Base-by-base conservation (phyloP, 805 yeast species). In the Ogataea wickerhamii region DNA sequence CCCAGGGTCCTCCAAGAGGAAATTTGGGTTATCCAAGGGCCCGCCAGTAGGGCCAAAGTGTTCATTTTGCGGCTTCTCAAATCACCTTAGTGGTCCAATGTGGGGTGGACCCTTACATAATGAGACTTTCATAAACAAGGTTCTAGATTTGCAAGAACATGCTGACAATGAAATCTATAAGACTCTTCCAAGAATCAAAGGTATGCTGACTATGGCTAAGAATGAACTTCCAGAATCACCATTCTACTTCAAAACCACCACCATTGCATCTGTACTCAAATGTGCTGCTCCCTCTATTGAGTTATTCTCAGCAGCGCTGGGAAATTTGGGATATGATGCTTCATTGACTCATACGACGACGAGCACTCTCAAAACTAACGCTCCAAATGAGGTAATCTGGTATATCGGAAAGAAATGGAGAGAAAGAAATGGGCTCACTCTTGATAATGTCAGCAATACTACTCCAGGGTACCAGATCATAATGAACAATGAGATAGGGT, bases 51-150 rank as follows among this genome's bases (percentile, higher is more conserved):
- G 80, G 8, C 62, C 72, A 6, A 56, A 68, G 28, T 93, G 98
- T 64, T 55, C 69, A 19, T 80, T 70, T 58, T 93, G 98, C 65
- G 80, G 74, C 1, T 71, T 68, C 41, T 71, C 76, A 2, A 76
- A 76, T 58, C 95, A 86, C 56, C 58, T 93, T 24, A 88, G 91
- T 6, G 99, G 99, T 4, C 99, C 99, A 43, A 85, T 93, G 96
- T 93, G 95, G 85, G 88, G 80, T 8, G 95, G 88, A 0, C 68
- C 73, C 5, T 61, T 93, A 40, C 98, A 91, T 54, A 74, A 82
- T 54, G 56, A 60, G 18, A 76, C 72, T 14, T 93, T 91, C 52
- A 68, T 91, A 29, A 68, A 76, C 19, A 74, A 68, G 47, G 71
- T 89, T 32, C 68, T 87, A 38, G 67, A 70, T 62, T 78, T 47